Conservation (phyloP, 768 basidiomycete genomes). For the Wakefieldia striispora region DNA sequence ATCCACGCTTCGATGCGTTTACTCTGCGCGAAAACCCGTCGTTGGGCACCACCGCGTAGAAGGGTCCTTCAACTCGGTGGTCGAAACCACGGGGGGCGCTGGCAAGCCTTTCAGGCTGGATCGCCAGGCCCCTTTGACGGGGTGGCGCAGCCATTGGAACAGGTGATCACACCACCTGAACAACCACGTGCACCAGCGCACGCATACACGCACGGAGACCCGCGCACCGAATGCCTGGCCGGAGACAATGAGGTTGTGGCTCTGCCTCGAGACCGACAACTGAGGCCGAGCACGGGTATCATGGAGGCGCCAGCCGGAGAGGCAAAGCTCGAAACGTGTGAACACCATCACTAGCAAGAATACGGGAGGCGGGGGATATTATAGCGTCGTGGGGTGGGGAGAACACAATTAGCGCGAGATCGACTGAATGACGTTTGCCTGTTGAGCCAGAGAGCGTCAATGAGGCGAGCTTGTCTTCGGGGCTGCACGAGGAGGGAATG, state of each 20-base stretch:
- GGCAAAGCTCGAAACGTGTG: slow-evolving; percentile 26
- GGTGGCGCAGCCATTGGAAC: slow-evolving; percentile 1
- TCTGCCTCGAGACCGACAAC: slow-evolving; percentile 19
- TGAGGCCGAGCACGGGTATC: slow-evolving; percentile 20
- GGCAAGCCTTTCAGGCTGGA: neutral
- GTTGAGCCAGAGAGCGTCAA: no score
- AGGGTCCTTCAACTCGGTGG: neutral
- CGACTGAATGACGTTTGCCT: no score
- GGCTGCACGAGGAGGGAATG: no score
- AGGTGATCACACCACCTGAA: slow-evolving; percentile 11
- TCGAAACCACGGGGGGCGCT: neutral
- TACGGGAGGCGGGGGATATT: neutral
- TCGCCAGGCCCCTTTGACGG: neutral
- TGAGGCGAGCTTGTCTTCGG: no score
- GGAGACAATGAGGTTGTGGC: slow-evolving; percentile 20
- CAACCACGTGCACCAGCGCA: slow-evolving; percentile 26
- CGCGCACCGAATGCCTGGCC: slow-evolving; percentile 26
- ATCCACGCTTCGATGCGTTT: neutral
- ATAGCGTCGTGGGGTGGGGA: neutral
- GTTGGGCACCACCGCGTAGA: slow-evolving; percentile 2
- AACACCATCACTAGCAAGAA: slow-evolving; percentile 11
- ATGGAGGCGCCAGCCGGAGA: slow-evolving; percentile 21
- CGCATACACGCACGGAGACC: slow-evolving; percentile 19
- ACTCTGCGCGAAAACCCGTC: neutral
- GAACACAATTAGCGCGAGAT: no score